phyloP scores from a whole-genome alignment of 768 basidiomycete species.

The Boletales sp. region DNA sequence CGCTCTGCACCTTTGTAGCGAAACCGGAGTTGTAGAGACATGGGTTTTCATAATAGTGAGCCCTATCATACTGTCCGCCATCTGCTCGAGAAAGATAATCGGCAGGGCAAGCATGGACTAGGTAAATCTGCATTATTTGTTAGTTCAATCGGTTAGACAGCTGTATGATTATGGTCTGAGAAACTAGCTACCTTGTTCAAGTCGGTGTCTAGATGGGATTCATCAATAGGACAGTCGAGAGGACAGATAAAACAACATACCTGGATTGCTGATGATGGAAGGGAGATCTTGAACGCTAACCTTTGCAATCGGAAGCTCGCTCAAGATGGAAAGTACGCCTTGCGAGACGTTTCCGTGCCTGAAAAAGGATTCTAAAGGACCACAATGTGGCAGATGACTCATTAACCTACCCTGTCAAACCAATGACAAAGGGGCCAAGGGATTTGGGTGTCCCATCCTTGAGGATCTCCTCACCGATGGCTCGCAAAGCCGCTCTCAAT shows the following conservation, averaged over 20 bases:
- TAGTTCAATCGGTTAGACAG: background rate
- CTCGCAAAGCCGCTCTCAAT: slow-evolving; percentile 50
- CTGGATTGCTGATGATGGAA: slow-evolving; percentile 47
- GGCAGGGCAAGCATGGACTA: slow-evolving; percentile 64
- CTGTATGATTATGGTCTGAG: background rate
- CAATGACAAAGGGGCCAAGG: slow-evolving; percentile 76
- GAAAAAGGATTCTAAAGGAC: background rate
- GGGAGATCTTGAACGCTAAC: slow-evolving; percentile 57
- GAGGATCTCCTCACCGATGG: slow-evolving; percentile 54
- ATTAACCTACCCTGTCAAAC: slow-evolving; percentile 69
- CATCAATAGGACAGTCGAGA: slow-evolving; percentile 1
- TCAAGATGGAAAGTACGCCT: slow-evolving; percentile 70
- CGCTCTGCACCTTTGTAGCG: slow-evolving; percentile 51
- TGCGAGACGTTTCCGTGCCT: slow-evolving; percentile 81
- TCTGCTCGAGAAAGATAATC: slow-evolving; percentile 68
- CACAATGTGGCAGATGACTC: background rate
- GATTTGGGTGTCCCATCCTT: slow-evolving; percentile 55
- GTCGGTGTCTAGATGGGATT: slow-evolving; percentile 42
- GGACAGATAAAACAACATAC: slow-evolving; percentile 31
- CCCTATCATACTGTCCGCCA: slow-evolving; percentile 55
- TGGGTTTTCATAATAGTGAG: slow-evolving; percentile 73
- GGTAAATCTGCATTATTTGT: slow-evolving; percentile 52
- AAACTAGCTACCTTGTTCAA: slow-evolving; percentile 46
- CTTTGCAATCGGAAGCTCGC: slow-evolving; percentile 62
- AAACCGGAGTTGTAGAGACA: slow-evolving; percentile 65